These are phyloP conservation scores for Arabidopsis thaliana DNA, from an alignment of 345 rosid genomes.

Conservation along the genomic window DNA sequence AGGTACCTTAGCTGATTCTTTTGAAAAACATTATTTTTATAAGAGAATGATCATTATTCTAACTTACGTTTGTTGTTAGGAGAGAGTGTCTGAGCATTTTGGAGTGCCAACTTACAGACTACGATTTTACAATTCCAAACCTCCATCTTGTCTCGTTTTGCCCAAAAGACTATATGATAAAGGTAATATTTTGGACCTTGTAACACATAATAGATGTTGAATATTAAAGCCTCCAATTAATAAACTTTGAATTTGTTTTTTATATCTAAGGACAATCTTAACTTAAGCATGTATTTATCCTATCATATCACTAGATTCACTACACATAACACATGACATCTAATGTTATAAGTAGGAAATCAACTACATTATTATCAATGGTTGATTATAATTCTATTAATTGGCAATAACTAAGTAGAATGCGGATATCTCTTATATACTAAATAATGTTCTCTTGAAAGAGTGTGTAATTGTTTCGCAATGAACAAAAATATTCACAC, in stretches of 20 bases:
- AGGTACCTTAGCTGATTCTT: no score
- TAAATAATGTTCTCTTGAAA: slow-evolving; percentile 11
- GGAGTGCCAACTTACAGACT: no score
- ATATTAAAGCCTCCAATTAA: no score
- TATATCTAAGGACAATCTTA: not conserved
- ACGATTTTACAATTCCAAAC: no score
- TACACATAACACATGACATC: not conserved
- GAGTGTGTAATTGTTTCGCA: not conserved
- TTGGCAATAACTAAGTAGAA: not conserved
- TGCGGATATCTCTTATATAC: not conserved
- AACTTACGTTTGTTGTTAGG: no score
- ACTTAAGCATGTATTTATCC: not conserved
- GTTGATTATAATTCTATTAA: not conserved
- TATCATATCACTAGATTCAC: not conserved
- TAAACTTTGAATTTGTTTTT: not conserved
- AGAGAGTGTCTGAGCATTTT: no score
- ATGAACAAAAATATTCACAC: slow-evolving; percentile 44
- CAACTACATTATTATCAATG: not conserved
- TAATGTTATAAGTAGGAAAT: not conserved
- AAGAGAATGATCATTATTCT: no score
- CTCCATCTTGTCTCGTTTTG: no score
- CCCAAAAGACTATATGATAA: no score
- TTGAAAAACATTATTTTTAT: no score
- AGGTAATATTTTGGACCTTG: no score
- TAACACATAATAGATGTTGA: no score